These are phyloP conservation scores for Taiozyma sp. DNA, from an alignment of 1,139 yeast genomes.

Conservation along the genomic window DNA sequence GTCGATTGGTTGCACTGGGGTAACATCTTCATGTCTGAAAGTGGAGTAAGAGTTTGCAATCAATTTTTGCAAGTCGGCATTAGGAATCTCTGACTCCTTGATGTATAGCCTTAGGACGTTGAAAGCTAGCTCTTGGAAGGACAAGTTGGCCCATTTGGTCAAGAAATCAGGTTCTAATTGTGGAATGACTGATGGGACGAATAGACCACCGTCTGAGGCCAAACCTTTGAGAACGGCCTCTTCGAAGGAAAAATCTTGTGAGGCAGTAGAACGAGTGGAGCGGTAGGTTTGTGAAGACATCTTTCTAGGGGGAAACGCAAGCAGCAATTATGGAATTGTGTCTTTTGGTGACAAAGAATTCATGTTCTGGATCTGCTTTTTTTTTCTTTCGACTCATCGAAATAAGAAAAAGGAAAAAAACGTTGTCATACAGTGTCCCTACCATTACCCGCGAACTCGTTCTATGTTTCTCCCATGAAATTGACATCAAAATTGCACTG, in stretches of 20 bases:
- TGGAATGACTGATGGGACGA: conserved; percentile 82
- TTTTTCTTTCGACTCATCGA: background rate
- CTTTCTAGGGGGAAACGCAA: background rate
- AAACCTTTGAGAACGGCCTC: conserved; percentile 91
- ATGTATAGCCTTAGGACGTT: conserved; percentile 81
- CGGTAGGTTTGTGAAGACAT: conserved; percentile 58
- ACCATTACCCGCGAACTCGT: background rate
- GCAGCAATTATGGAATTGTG: background rate
- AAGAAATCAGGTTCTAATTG: conserved; percentile 54
- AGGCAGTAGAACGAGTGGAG: conserved; percentile 71
- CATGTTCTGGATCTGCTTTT: background rate
- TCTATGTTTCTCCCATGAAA: background rate
- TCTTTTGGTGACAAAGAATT: background rate
- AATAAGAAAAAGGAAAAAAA: background rate
- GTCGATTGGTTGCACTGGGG: conserved; percentile 64
- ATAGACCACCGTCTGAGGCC: conserved; percentile 95
- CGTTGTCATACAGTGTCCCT: background rate
- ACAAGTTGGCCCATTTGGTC: conserved; percentile 61
- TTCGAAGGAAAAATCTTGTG: conserved; percentile 67
- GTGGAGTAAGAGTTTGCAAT: conserved; percentile 77
- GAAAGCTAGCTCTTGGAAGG: conserved; percentile 83
- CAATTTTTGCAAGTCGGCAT: conserved; percentile 56
- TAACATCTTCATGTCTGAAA: conserved; percentile 78
- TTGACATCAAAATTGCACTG: background rate
- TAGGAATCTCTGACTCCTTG: conserved; percentile 61